Evolutionary conservation across 108 stramenopile genomes (phyloP).

Genomic region (Nitzschia inconspicua): DNA sequence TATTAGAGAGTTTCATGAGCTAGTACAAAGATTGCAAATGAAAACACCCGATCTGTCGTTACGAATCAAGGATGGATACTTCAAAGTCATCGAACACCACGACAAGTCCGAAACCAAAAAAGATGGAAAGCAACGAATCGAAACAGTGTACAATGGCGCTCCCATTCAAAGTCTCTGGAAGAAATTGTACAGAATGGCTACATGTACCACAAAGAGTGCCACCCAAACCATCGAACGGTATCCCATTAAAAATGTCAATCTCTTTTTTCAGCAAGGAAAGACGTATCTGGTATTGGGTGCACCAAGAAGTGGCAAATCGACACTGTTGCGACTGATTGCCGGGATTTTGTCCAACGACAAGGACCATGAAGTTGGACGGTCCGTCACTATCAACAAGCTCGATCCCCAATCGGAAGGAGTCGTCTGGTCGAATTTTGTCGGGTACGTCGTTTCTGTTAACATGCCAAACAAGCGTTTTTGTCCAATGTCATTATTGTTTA

Average conservation of each 20-base stretch:
- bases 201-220: background rate
- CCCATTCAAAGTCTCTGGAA: background rate
- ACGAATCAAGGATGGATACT: constrained; percentile 4
- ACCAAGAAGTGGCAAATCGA: constrained; percentile 71
- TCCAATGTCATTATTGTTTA: constrained; percentile 35
- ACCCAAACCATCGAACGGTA: constrained; percentile 3
- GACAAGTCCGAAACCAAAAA: background rate
- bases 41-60: background rate
- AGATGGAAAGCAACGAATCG: background rate
- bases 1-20: background rate
- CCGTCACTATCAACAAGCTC: constrained; percentile 35
- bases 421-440: constrained; percentile 39
- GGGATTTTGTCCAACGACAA: constrained; percentile 17
- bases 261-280: constrained; percentile 60
- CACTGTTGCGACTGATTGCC: constrained; percentile 47
- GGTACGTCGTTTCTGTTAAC: background rate
- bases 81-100: constrained; percentile 5
- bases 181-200: background rate
- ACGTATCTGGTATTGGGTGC: constrained; percentile 79
- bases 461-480: constrained; percentile 18
- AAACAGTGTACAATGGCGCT: constrained; percentile 3
- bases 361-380: constrained; percentile 21
- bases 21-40: background rate
- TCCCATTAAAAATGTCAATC: constrained; percentile 52
- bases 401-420: constrained; percentile 20